phyloP scores from a whole-genome alignment of 805 yeast species.

The Wickerhamiella sorbophila region DNA sequence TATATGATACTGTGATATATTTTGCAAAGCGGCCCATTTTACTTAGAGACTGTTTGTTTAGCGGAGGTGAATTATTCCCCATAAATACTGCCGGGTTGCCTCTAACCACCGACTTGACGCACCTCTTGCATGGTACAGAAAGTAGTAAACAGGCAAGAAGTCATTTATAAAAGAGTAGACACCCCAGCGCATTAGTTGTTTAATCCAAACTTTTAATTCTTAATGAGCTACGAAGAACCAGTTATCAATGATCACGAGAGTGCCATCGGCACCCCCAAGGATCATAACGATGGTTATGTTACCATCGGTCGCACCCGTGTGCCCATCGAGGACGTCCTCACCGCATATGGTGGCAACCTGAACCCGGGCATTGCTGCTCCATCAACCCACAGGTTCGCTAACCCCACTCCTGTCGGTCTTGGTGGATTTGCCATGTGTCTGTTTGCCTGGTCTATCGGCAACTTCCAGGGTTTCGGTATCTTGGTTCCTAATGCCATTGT shows the following conservation, averaged over 20 bases:
- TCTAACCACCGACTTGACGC: no score
- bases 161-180: no score
- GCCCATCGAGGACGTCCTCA: slow-evolving; percentile 18
- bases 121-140: no score
- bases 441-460: slow-evolving; percentile 41
- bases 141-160: no score
- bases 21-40: no score
- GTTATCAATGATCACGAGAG: not conserved
- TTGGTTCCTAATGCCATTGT: slow-evolving; percentile 39
- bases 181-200: no score
- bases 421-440: slow-evolving; percentile 50
- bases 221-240: slow-evolving; percentile 1
- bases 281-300: slow-evolving; percentile 1
- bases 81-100: no score
- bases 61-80: no score
- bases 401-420: slow-evolving; percentile 54
- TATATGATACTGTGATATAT: no score
- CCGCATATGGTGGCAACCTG: slow-evolving; percentile 56
- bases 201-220: no score
- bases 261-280: not conserved
- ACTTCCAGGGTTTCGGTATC: slow-evolving; percentile 42
- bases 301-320: slow-evolving; percentile 3
- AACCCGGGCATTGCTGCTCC: slow-evolving; percentile 53
- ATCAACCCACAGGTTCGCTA: slow-evolving; percentile 45
- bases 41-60: no score